These are phyloP conservation scores for Comarum palustre DNA, from an alignment of 306 rosid genomes.

Conservation along the genomic window DNA sequence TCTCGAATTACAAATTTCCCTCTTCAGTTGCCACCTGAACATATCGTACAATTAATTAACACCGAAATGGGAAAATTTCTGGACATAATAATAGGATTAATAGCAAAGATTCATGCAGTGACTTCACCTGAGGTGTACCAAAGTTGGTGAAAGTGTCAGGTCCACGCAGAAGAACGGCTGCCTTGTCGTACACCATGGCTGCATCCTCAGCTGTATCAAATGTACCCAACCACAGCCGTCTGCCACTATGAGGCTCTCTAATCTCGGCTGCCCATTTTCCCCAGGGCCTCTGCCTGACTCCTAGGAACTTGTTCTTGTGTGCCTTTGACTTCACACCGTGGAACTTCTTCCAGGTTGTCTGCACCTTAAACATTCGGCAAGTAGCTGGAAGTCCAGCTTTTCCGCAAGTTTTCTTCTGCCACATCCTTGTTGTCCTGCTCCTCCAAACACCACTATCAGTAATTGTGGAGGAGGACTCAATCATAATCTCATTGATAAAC, in stretches of 20 bases:
- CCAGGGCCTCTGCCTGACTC: constrained; percentile 17
- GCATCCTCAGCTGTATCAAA: constrained; percentile 53
- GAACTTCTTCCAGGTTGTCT: constrained; percentile 48
- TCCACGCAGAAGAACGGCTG: constrained; percentile 46
- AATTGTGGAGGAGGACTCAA: constrained; percentile 33
- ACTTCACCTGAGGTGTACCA: constrained; percentile 10
- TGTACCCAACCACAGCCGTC: constrained; percentile 43
- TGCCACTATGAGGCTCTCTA: constrained; percentile 11
- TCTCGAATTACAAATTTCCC: constrained; percentile 58
- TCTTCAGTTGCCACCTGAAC: constrained; percentile 51
- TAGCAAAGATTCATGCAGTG: constrained; percentile 14
- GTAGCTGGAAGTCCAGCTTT: constrained; percentile 10
- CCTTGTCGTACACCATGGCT: constrained; percentile 49
- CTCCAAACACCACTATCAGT: constrained; percentile 27
- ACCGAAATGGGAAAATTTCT: neutral
- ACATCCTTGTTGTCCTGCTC: constrained; percentile 32
- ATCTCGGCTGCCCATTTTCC: constrained; percentile 17
- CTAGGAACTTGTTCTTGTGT: constrained; percentile 9
- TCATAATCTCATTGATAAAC: constrained; percentile 61
- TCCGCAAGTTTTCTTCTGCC: neutral
- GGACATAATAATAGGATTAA: constrained; percentile 11
- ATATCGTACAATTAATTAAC: constrained; percentile 10
- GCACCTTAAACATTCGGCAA: constrained; percentile 23
- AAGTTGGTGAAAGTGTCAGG: constrained; percentile 45
- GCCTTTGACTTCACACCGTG: constrained; percentile 77